A percentile compares a stretch with the other conserved stretches of the same genome.
phyloP scores from a whole-genome alignment of 345 rosid species.

The Limnanthes douglasii region DNA sequence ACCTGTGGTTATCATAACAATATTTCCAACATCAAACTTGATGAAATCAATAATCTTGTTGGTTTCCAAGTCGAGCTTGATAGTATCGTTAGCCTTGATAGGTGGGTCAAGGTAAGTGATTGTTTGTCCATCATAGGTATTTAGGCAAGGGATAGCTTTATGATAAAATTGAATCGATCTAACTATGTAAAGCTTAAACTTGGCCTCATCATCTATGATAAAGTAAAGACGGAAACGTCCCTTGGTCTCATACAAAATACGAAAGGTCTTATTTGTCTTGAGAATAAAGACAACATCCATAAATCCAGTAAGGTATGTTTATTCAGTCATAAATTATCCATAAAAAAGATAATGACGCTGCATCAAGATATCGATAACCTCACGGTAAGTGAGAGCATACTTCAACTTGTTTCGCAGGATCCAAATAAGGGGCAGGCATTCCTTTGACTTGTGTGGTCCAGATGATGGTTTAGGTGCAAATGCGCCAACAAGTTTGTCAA shows the following conservation, averaged over 20 bases:
- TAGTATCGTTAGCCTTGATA: constrained; percentile 63
- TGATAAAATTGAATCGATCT: constrained; percentile 45
- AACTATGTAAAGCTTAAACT: constrained; percentile 75
- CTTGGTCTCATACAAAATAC: constrained; percentile 65
- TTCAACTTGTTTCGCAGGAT: constrained; percentile 50
- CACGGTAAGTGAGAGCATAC: constrained; percentile 44
- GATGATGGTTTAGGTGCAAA: constrained; percentile 79
- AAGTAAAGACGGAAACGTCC: constrained; percentile 42
- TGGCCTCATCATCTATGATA: constrained; percentile 34
- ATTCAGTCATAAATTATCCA: constrained; percentile 45
- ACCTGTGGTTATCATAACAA: constrained; percentile 74
- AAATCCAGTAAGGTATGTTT: constrained; percentile 64
- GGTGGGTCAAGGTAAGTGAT: constrained; percentile 52
- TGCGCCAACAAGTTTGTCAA: too few species aligned
- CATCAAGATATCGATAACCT: constrained; percentile 52
- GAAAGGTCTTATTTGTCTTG: constrained; percentile 65
- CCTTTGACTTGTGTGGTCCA: constrained; percentile 72
- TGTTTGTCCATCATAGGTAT: constrained; percentile 57
- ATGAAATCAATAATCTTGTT: constrained; percentile 59
- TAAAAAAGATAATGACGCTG: constrained; percentile 60
- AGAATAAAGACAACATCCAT: constrained; percentile 65
- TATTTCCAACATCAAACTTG: constrained; percentile 67
- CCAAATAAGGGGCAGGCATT: constrained; percentile 44
- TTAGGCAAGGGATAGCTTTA: constrained; percentile 60
- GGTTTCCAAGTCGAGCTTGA: constrained; percentile 51